phyloP scores from a whole-genome alignment of 495 filamentous ascomycete genomes.

The Penicillium mononematosum region DNA sequence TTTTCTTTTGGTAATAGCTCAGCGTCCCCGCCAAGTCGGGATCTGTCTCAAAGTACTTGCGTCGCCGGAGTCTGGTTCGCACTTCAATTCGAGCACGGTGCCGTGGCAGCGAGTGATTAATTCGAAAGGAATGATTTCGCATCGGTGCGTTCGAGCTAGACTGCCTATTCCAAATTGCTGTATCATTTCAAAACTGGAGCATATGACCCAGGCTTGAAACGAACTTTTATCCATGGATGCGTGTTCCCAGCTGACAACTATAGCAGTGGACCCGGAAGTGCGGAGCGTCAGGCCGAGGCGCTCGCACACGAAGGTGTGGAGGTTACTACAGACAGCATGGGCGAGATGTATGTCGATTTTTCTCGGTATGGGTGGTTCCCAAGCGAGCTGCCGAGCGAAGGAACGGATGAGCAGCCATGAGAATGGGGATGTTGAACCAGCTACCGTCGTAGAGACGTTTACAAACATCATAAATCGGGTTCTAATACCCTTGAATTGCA shows the following conservation, averaged over 20 bases:
- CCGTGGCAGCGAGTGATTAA: slow-evolving; percentile 96
- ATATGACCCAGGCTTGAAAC: neutral
- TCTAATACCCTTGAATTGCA: neutral
- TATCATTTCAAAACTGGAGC: neutral
- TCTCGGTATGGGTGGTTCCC: slow-evolving; percentile 77
- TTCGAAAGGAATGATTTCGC: slow-evolving; percentile 78
- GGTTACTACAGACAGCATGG: slow-evolving; percentile 62
- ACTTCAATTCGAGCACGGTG: slow-evolving; percentile 73
- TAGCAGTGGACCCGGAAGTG: slow-evolving; percentile 63
- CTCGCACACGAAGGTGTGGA: slow-evolving; percentile 68
- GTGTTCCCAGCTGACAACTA: slow-evolving; percentile 13
- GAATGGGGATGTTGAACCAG: slow-evolving; percentile 2
- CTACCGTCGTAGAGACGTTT: neutral
- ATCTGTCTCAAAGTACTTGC: slow-evolving; percentile 85
- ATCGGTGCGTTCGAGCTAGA: slow-evolving; percentile 54
- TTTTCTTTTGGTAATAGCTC: slow-evolving; percentile 40
- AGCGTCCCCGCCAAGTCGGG: slow-evolving; percentile 79
- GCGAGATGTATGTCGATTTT: slow-evolving; percentile 69
- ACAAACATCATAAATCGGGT: neutral
- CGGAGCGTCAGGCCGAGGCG: slow-evolving; percentile 64
- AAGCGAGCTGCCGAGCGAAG: slow-evolving; percentile 39
- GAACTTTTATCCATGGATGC: neutral
- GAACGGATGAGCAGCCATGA: slow-evolving; percentile 12
- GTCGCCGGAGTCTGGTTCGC: slow-evolving; percentile 31
- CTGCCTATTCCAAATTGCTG: neutral